Evolutionary conservation across 176 grass and related monocot species (phyloP), one percentile per base, ranked within the genome.

Genomic region (Ensete ventricosum): DNA sequence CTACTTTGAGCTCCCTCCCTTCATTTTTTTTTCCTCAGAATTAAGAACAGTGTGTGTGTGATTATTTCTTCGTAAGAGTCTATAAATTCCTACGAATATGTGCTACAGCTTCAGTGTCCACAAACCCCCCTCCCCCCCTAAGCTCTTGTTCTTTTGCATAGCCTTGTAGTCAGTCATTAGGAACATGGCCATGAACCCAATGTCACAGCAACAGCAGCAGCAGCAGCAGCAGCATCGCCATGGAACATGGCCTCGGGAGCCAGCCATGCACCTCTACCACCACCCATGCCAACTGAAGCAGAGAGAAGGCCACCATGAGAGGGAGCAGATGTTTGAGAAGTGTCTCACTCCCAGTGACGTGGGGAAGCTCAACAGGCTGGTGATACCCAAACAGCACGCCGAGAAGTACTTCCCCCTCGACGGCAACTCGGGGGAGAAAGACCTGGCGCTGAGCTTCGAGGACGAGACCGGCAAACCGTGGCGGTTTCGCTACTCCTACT

Each of bases 401-500:
- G 92, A 96, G 86, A 91, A 84, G 73, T 89, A 86, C 84, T 96
- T 96, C 52, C 93, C 93, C 9, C 90, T 96, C 11, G 77, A 74
- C 20, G 80, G 77, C 9, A 87, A 84, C 52, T 83, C 89, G n/a
- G 85, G 85, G 17, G 92, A 92, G 53, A 96, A 96, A 66, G 89
- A 85, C 70, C 77, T 92, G 26, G 76, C 92, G 76, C 78, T 96
- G 64, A 88, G 77, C 49, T 92, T 92, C 26, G 89, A 96, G 65
- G 93, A 96, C 78, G 93, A 96, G 69, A 80, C 93, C 0, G 87
- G 89, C 13, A 92, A 88, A 83, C 73, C 76, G 0, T 96, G 93
- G 93, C 78, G 86, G 67, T 96, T 96, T 85, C 81, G 93, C 72
- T 96, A 96, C 85, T 92, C 89, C 14, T 96, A 96, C 85, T 96